These are phyloP conservation scores for Auxenochlorella protothecoides DNA, from an alignment of 139 green algal genomes.

Conservation along the genomic window DNA sequence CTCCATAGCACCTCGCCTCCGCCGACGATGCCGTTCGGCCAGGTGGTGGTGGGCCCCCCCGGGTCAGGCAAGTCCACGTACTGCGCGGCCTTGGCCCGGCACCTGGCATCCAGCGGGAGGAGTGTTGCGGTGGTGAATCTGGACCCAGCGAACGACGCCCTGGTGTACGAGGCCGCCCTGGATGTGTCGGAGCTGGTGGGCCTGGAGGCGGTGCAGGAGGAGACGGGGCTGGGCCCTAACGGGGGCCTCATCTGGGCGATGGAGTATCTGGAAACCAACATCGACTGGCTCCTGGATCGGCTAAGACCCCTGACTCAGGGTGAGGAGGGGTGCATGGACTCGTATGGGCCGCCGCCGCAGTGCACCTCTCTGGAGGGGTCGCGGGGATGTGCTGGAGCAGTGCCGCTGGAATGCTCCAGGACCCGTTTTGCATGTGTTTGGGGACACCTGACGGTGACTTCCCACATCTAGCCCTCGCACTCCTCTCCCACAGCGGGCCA, in stretches of 20 bases:
- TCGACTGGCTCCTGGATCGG: conserved; percentile 87
- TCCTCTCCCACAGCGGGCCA: conserved; percentile 1
- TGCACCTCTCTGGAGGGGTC: no score
- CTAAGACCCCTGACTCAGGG: conserved; percentile 79
- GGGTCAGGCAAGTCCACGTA: conserved; percentile 97
- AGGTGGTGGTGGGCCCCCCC: conserved; percentile 86
- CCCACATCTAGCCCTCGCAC: no score
- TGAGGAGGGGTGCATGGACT: conserved; percentile 22
- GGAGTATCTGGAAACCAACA: conserved; percentile 92
- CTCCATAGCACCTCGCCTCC: no score
- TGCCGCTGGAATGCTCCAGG: neutral
- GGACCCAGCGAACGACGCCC: conserved; percentile 60
- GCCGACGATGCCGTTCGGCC: conserved; percentile 77
- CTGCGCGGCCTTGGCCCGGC: conserved; percentile 75
- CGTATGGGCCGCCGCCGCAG: no score
- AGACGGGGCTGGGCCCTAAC: conserved; percentile 92
- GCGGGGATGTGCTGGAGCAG: neutral
- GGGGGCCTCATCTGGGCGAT: conserved; percentile 92
- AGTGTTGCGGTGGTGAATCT: conserved; percentile 83
- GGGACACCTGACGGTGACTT: no score
- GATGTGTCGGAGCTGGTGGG: conserved; percentile 83
- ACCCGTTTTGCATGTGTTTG: neutral
- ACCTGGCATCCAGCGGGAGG: conserved; percentile 70
- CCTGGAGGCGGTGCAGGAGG: conserved; percentile 72
- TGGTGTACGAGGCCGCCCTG: conserved; percentile 73